Conservation (phyloP, 1,284 basidiomycete genomes). For the Rhodotorula mucilaginosa region DNA sequence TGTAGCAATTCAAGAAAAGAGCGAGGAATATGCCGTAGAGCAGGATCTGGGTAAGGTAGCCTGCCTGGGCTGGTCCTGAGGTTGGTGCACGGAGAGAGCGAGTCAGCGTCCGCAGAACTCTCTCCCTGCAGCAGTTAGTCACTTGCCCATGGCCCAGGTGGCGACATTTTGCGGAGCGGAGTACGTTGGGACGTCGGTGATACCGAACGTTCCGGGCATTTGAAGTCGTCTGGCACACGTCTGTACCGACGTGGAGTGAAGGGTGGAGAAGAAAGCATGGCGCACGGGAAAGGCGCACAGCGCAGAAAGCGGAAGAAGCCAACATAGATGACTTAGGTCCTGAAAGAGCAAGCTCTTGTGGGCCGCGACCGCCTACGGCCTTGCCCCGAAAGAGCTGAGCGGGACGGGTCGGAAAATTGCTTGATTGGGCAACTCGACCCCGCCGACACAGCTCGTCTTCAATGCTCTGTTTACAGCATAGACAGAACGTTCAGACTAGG, state of each 20-base stretch:
- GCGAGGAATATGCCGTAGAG: conserved; percentile 8
- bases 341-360: not conserved
- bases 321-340: not conserved
- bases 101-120: not conserved
- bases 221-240: not conserved
- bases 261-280: not conserved
- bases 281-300: not conserved
- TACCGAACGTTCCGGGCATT: not conserved
- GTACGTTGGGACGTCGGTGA: not conserved
- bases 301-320: not conserved
- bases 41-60: conserved; percentile 14
- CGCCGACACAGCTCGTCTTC: too few relatives aligned
- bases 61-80: not conserved
- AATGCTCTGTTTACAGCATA: conserved; percentile 9
- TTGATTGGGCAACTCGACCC: not conserved
- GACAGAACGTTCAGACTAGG: conserved; percentile 22
- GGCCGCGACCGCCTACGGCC: too few relatives aligned
- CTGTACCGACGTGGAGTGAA: not conserved
- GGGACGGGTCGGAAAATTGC: not conserved
- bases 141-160: not conserved
- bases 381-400: not conserved
- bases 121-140: too few relatives aligned
- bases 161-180: not conserved
- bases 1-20: not conserved
- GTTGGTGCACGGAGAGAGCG: not conserved